phyloP scores from a whole-genome alignment of 345 rosid species.

The Populus tremula region DNA sequence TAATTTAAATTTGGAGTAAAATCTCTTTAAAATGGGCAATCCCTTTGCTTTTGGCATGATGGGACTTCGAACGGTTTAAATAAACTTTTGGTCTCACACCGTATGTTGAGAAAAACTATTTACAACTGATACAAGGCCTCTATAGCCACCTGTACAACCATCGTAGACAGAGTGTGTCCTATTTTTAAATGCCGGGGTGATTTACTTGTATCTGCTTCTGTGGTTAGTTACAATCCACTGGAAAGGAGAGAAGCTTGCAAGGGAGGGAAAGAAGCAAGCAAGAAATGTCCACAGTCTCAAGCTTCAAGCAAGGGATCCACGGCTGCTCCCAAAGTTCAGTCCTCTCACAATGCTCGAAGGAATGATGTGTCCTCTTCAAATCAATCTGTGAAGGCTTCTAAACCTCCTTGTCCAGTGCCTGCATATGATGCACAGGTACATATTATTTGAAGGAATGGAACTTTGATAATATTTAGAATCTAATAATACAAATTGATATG shows the following conservation, averaged over 20 bases:
- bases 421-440: conserved; percentile 83
- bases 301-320: conserved; percentile 56
- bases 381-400: conserved; percentile 52
- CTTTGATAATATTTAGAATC: not conserved
- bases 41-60: not conserved
- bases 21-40: not conserved
- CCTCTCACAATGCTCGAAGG: conserved; percentile 58
- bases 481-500: not conserved
- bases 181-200: not conserved
- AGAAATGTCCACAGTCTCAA: conserved; percentile 60
- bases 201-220: not conserved
- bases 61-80: not conserved
- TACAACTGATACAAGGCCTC: too few relatives aligned
- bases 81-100: too few relatives aligned
- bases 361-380: conserved; percentile 48
- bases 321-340: conserved; percentile 54
- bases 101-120: too few relatives aligned
- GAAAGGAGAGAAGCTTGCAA: conserved; percentile 90
- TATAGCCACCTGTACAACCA: too few relatives aligned
- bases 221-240: conserved; percentile 69
- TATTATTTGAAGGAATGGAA: not conserved
- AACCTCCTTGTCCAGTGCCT: conserved; percentile 46
- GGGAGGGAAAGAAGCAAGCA: conserved; percentile 86
- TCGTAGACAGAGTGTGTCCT: not conserved
- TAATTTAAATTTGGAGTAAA: not conserved